These are phyloP conservation scores for Candida patagonica DNA, from an alignment of 805 yeast species.

Conservation along the genomic window DNA sequence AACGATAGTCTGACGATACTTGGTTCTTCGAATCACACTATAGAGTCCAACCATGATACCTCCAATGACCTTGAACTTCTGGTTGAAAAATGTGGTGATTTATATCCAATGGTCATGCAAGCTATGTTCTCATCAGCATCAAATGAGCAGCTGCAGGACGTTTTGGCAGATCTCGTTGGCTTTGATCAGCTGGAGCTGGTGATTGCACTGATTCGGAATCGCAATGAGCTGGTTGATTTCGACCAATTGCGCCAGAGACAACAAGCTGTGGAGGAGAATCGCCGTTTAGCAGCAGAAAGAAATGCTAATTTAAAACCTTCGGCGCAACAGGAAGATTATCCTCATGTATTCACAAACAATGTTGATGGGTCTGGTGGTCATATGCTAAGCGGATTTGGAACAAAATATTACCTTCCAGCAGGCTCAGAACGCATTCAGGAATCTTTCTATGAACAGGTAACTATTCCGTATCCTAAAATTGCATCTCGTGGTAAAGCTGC, in stretches of 20 bases:
- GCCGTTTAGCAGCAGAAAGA: slow-evolving; percentile 15
- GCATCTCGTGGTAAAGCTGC: slow-evolving; percentile 2
- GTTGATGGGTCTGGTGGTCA: slow-evolving; percentile 44
- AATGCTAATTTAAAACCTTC: slow-evolving; percentile 4
- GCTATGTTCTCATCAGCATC: slow-evolving; percentile 20
- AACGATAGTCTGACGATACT: slow-evolving; percentile 5
- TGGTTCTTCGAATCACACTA: background rate
- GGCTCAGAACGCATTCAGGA: slow-evolving; percentile 50
- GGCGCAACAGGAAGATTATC: slow-evolving; percentile 40
- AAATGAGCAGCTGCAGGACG: slow-evolving; percentile 59
- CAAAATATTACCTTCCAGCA: slow-evolving; percentile 65
- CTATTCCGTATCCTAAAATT: slow-evolving; percentile 66
- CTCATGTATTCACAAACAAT: slow-evolving; percentile 74
- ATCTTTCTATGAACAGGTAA: slow-evolving; percentile 64
- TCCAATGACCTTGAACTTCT: background rate
- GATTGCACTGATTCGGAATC: slow-evolving; percentile 44
- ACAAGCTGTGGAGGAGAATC: slow-evolving; percentile 13
- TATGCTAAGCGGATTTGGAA: slow-evolving; percentile 70
- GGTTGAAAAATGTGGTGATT: slow-evolving; percentile 7
- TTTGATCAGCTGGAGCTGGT: slow-evolving; percentile 79
- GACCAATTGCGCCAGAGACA: slow-evolving; percentile 1
- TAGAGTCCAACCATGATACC: background rate
- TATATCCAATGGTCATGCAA: slow-evolving; percentile 7
- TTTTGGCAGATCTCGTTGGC: slow-evolving; percentile 73
- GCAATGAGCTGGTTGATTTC: slow-evolving; percentile 12